Evolutionary conservation across 805 yeast genomes (phyloP).

Genomic region (Candida succiphila): DNA sequence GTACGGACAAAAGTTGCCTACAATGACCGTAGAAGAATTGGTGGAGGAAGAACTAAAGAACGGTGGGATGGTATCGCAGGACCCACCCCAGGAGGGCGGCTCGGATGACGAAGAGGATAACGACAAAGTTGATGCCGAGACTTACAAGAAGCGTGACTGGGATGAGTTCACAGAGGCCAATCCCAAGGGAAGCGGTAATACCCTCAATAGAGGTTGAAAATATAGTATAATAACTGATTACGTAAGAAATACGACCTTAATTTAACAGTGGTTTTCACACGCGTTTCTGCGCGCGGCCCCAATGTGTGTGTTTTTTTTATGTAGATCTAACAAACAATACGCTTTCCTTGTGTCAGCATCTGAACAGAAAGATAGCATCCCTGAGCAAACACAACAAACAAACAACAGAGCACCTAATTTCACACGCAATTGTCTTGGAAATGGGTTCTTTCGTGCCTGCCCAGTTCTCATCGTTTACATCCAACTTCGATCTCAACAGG

Average conservation of each 20-base stretch:
- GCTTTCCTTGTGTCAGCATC: too few relatives aligned
- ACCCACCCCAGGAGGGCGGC: conserved; percentile 29
- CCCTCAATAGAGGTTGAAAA: conserved; percentile 49
- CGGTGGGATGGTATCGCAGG: conserved; percentile 59
- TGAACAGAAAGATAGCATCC: too few relatives aligned
- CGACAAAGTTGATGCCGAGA: conserved; percentile 49
- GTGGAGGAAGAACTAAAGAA: conserved; percentile 76
- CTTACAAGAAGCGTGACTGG: conserved; percentile 78
- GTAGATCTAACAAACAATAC: too few relatives aligned
- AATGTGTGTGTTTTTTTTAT: too few relatives aligned
- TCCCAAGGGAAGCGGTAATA: conserved; percentile 87
- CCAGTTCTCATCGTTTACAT: conserved; percentile 22
- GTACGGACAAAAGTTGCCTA: conserved; percentile 86
- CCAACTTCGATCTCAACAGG: conserved; percentile 22
- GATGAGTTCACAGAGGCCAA: conserved; percentile 86
- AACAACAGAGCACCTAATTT: too few relatives aligned
- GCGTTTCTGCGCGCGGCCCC: too few relatives aligned
- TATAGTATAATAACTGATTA: background rate
- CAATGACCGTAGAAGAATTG: conserved; percentile 90
- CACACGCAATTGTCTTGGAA: too few relatives aligned
- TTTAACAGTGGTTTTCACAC: too few relatives aligned
- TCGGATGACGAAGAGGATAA: conserved; percentile 45
- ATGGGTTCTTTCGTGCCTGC: conserved; percentile 27
- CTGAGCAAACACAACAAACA: too few relatives aligned
- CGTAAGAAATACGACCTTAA: background rate